phyloP scores from a whole-genome alignment of 352 stramenopile genomes.

The Phytopythium boreale region DNA sequence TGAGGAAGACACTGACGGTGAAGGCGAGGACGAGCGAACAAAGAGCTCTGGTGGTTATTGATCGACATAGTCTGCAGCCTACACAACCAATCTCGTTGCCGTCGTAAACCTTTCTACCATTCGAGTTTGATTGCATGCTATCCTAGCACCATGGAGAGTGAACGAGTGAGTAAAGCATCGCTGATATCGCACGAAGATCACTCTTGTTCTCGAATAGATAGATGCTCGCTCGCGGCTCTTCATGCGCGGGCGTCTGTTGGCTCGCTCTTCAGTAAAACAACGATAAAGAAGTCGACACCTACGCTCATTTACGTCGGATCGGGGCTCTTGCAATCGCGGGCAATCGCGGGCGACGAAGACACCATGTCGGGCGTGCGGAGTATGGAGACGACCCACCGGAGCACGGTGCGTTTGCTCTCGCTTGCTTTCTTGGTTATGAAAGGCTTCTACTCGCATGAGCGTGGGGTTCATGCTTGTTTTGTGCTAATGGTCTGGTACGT shows the following conservation, averaged over 20 bases:
- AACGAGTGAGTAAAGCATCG: not conserved
- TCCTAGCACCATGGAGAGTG: no score
- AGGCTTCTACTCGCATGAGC: no score
- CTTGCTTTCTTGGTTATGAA: no score
- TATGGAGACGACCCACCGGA: conserved; percentile 91
- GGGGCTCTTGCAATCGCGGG: no score
- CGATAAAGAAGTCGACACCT: no score
- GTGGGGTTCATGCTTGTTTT: not conserved
- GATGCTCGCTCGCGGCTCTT: not conserved
- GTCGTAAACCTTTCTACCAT: no score
- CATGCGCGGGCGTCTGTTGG: conserved; percentile 1
- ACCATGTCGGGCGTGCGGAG: conserved; percentile 81
- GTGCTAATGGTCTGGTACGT: not conserved
- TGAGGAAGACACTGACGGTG: conserved; percentile 10
- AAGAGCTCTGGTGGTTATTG: not conserved
- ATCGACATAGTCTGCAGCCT: no score
- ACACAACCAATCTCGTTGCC: no score
- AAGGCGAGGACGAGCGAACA: conserved; percentile 10
- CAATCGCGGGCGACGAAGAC: not conserved
- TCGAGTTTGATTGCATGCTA: no score
- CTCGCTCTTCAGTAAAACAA: not conserved
- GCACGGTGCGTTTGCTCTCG: conserved; percentile 37
- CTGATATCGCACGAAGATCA: not conserved
- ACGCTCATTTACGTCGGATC: no score
- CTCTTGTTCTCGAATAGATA: conserved; percentile 2